Conservation (phyloP, 208 protist species). For the Wallacemonas sp. region DNA sequence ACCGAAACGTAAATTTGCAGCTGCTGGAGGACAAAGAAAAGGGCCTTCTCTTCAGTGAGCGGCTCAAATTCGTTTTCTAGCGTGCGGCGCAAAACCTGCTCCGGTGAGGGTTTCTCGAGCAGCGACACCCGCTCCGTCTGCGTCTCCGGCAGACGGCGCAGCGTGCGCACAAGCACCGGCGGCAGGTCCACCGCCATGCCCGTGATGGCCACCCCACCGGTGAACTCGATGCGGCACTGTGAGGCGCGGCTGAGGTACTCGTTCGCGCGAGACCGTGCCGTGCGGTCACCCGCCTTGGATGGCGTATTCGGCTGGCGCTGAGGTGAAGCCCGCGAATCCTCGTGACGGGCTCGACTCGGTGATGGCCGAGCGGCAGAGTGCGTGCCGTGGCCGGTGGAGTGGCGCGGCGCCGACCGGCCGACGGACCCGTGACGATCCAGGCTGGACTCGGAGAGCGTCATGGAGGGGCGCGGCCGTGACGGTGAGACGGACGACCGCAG, state of each 20-base stretch:
- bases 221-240: constrained; percentile 64
- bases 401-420: not conserved
- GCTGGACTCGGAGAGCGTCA: not conserved
- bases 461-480: not conserved
- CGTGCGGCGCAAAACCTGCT: constrained; percentile 51
- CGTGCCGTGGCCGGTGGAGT: too few relatives aligned
- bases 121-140: constrained; percentile 48
- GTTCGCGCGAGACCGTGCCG: constrained; percentile 17
- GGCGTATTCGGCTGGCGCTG: not conserved
- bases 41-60: constrained; percentile 72
- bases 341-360: too few relatives aligned
- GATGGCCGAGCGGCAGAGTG: too few relatives aligned
- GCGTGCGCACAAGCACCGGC: constrained; percentile 44
- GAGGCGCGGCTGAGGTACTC: constrained; percentile 28
- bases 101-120: constrained; percentile 58
- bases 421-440: not conserved
- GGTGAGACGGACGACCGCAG: not conserved
- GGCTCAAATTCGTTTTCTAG: constrained; percentile 82
- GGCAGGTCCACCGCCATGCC: constrained; percentile 75
- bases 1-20: constrained; percentile 82
- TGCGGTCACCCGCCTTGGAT: constrained; percentile 2
- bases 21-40: constrained; percentile 68
- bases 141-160: constrained; percentile 63
- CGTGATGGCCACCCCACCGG: constrained; percentile 53
- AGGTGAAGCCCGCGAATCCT: not conserved